Evolutionary conservation across 805 yeast genomes (phyloP), one percentile per base, ranked within the genome.

Genomic region (Saccharomycopsis sp.): DNA sequence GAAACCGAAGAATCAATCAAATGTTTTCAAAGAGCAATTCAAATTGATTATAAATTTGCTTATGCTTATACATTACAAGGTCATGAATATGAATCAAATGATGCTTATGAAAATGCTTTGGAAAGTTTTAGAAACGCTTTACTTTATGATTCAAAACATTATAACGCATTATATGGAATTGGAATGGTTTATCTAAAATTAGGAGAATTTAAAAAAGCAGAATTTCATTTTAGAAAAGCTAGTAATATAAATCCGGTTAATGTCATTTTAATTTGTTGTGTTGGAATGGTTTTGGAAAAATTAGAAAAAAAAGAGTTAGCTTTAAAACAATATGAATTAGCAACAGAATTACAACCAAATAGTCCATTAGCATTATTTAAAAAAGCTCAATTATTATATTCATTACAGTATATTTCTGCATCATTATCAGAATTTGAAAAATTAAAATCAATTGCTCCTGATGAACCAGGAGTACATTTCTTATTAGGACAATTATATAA

Each of bases 41-140:
- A 74, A 40, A 55, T 83, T 13, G 79, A 81, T 53, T 74, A 76
- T 5, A 65, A 64, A 13, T 83, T 83, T 56, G 79, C 92, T 0
- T 89, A 89, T 56, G 95, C 95, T 0, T 83, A 84, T 55, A 88
- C 97, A 1, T 66, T 92, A 43, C 86, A 83, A 62, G 99, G 96
- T 0, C 97, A 92, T 57, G 99, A 92, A 59, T 76, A 74, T 53
- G 74, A 85, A 26, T 71, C 89, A 2, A 85, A 75, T 52, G 98
- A 94, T 61, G 87, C 94, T 28, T 84, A 80, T 60, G 96, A 87
- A 55, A 73, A 77, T 54, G 96, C 98, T 0, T 70, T 82, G 46
- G 84, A 80, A 42, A 75, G 85, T 46, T 92, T 87, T 67, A 61
- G 95, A 28, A 66, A 69, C 47, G 94, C 96, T 3, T 66, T 92